A percentile compares a stretch with the other conserved stretches of the same genome.
Conservation (phyloP, 2,329 filamentous ascomycete genomes). For the Fusarium annulatum region DNA sequence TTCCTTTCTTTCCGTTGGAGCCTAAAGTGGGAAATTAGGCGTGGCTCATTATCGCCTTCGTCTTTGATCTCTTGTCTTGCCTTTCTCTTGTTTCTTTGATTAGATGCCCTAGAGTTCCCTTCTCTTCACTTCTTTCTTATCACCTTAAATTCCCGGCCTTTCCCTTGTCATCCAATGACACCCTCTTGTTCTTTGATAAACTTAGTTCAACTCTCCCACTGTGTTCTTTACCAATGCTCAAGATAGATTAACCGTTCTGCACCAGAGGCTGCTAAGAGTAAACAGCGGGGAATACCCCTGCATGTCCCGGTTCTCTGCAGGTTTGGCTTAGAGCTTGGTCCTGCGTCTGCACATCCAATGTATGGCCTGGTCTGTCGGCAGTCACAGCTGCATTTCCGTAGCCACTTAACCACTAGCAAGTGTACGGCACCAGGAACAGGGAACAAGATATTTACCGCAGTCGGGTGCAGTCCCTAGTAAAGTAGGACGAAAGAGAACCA, state of each 20-base stretch:
- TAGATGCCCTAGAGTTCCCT: neutral
- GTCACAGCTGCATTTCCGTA: slow-evolving; percentile 8
- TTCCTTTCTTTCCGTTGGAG: slow-evolving; percentile 30
- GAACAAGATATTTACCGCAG: slow-evolving; percentile 21
- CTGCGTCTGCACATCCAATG: slow-evolving; percentile 35
- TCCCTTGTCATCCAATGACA: neutral
- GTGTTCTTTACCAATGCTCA: slow-evolving; percentile 19
- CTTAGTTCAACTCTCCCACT: slow-evolving; percentile 15
- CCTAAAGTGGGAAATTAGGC: slow-evolving; percentile 29
- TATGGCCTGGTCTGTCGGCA: slow-evolving; percentile 26
- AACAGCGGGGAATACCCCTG: slow-evolving; percentile 28
- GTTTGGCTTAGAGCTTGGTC: slow-evolving; percentile 40
- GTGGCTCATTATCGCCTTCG: slow-evolving; percentile 36
- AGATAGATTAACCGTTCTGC: slow-evolving; percentile 27
- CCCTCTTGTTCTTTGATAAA: slow-evolving; percentile 2
- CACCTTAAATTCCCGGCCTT: neutral
- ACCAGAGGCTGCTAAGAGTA: slow-evolving; percentile 5
- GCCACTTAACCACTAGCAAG: slow-evolving; percentile 24
- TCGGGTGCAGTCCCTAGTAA: slow-evolving; percentile 3
- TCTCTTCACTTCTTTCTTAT: slow-evolving; percentile 8
- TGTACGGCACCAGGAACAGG: slow-evolving; percentile 12
- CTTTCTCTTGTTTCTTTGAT: slow-evolving; percentile 4
- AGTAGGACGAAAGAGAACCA: slow-evolving; percentile 19
- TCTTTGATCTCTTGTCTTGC: slow-evolving; percentile 32
- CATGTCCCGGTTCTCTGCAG: slow-evolving; percentile 45